These are phyloP conservation scores for Ampelomyces quisqualis DNA, from an alignment of 2,329 filamentous ascomycete species.

Conservation along the genomic window DNA sequence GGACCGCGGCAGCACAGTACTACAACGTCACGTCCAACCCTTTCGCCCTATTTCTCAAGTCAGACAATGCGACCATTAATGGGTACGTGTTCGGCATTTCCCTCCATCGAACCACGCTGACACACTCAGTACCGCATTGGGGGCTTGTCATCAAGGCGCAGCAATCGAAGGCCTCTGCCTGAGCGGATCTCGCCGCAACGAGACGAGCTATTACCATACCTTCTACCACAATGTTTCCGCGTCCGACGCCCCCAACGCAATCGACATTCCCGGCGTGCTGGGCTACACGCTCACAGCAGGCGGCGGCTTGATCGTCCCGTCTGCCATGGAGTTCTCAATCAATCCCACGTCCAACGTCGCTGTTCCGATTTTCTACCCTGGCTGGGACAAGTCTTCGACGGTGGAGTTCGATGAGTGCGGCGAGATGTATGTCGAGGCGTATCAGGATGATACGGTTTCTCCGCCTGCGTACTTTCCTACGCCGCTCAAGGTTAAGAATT, in stretches of 20 bases:
- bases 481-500: constrained; percentile 35
- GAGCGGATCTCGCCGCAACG: constrained; percentile 4
- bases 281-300: constrained; percentile 12
- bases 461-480: constrained; percentile 21
- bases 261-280: constrained; percentile 16
- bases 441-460: constrained; percentile 41
- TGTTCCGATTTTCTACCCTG: constrained; percentile 41
- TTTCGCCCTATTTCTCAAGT: constrained; percentile 28
- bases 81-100: constrained; percentile 8
- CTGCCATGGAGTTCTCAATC: constrained; percentile 35
- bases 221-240: constrained; percentile 35
- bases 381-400: constrained; percentile 13
- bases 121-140: constrained; percentile 14
- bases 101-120: not conserved
- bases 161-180: constrained; percentile 47
- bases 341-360: constrained; percentile 43
- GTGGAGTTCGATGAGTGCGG: constrained; percentile 45
- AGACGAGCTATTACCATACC: constrained; percentile 18
- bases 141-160: constrained; percentile 48
- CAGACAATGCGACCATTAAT: constrained; percentile 18
- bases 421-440: constrained; percentile 40
- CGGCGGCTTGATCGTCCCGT: constrained; percentile 14
- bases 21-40: constrained; percentile 15
- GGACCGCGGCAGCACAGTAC: constrained; percentile 9
- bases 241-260: constrained; percentile 1